Percentiles rank a stretch among this genome's conserved stretches.
Conservation (phyloP, 2,329 filamentous ascomycete species). For the Harringtonia aguacate region DNA sequence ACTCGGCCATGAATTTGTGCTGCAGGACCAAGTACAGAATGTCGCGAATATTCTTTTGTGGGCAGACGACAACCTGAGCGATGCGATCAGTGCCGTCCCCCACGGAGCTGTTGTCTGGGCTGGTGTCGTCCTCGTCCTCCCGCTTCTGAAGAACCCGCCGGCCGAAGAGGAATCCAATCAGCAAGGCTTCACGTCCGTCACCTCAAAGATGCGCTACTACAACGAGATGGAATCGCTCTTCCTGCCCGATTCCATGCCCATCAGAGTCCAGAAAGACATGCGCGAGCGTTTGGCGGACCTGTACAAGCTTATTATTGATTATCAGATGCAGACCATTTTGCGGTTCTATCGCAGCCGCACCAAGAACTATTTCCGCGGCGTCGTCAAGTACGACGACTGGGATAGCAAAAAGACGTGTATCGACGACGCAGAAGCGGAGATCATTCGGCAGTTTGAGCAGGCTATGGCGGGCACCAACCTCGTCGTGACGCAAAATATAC, state of each 20-base stretch:
- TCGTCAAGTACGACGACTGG: slow-evolving; percentile 4
- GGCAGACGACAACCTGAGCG: slow-evolving; percentile 1
- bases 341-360: slow-evolving; percentile 5
- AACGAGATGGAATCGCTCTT: slow-evolving; percentile 3
- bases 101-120: neutral
- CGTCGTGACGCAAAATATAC: neutral
- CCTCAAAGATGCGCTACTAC: slow-evolving; percentile 4
- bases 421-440: neutral
- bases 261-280: neutral
- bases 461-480: neutral
- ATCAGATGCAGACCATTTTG: slow-evolving; percentile 4
- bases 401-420: neutral
- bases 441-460: neutral
- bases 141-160: slow-evolving; percentile 2
- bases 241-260: neutral
- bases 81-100: neutral
- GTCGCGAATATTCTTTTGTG: neutral
- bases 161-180: slow-evolving; percentile 2
- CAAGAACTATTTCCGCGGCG: slow-evolving; percentile 1
- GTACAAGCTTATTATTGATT: slow-evolving; percentile 5
- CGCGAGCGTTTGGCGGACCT: neutral
- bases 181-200: slow-evolving; percentile 3
- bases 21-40: slow-evolving; percentile 2
- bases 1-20: neutral
- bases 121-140: slow-evolving; percentile 2